Conservation (phyloP, 73 alveolate genomes). For the Breviolum minutum region DNA sequence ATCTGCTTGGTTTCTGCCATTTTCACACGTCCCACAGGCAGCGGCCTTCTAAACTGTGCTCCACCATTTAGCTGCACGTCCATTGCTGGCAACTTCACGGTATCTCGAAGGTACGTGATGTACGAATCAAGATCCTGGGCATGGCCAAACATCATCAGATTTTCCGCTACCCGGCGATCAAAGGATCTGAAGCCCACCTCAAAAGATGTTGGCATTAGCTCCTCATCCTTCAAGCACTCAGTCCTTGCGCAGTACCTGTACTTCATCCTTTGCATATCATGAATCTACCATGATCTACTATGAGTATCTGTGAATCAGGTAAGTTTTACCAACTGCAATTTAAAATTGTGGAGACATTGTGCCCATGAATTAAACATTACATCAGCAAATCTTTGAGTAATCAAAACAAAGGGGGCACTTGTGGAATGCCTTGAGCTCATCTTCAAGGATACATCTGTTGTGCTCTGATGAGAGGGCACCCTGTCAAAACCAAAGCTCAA, state of each 20-base stretch:
- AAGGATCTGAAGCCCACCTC: background rate
- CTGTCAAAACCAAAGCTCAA: background rate
- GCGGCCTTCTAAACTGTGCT: conserved; percentile 79
- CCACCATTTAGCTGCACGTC: conserved; percentile 93
- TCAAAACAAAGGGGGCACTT: conserved; percentile 3
- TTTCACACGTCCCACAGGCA: background rate
- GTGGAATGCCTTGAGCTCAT: conserved; percentile 77
- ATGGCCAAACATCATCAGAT: no score
- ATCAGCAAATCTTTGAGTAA: background rate
- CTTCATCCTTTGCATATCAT: background rate
- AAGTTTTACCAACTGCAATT: background rate
- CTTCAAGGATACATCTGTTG: conserved; percentile 76
- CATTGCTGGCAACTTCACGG: conserved; percentile 87
- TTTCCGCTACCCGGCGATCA: no score
- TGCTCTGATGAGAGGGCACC: conserved; percentile 79
- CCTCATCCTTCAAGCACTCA: conserved; percentile 48
- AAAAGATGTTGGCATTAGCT: conserved; percentile 34
- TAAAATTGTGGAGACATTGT: no score
- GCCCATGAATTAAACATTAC: background rate
- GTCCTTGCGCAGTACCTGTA: conserved; percentile 57
- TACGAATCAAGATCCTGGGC: conserved; percentile 45
- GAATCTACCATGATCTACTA: background rate
- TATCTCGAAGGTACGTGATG: conserved; percentile 71
- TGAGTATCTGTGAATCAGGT: background rate
- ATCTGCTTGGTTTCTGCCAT: no score